phyloP scores from a whole-genome alignment of 116 monocot species.

The Iris pallida region DNA sequence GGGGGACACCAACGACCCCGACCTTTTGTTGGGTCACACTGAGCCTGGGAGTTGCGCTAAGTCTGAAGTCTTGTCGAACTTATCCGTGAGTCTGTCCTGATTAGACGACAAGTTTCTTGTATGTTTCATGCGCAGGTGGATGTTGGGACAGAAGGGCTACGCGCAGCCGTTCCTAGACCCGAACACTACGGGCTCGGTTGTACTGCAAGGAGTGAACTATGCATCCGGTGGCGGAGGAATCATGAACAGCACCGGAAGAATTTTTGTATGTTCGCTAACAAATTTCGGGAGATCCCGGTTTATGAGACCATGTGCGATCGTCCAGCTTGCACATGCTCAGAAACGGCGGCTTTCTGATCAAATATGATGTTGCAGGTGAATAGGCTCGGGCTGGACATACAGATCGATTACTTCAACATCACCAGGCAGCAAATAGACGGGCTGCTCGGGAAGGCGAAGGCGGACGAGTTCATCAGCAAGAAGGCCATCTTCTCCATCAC shows the following conservation, averaged over 20 bases:
- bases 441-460: conserved; percentile 40
- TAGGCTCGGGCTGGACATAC: conserved; percentile 56
- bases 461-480: conserved; percentile 26
- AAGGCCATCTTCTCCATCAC: conserved; percentile 62
- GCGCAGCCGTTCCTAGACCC: conserved; percentile 59
- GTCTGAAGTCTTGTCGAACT: too few species aligned
- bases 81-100: too few species aligned
- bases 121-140: conserved; percentile 30
- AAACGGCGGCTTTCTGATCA: too few species aligned
- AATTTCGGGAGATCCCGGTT: too few species aligned
- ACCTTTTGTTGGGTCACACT: too few species aligned
- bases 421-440: conserved; percentile 47
- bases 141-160: conserved; percentile 39
- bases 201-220: conserved; percentile 70
- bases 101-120: too few species aligned
- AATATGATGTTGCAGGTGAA: conserved; percentile 30
- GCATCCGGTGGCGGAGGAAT: conserved; percentile 83
- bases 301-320: too few species aligned
- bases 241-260: conserved; percentile 57
- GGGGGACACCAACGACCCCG: too few species aligned
- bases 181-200: conserved; percentile 44
- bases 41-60: too few species aligned
- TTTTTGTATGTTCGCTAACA: conserved; percentile 47
- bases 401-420: conserved; percentile 65
- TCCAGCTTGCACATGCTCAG: too few species aligned